Conservation (phyloP, 305 asterid genomes). For the Fraxinus xanthoxyloides region DNA sequence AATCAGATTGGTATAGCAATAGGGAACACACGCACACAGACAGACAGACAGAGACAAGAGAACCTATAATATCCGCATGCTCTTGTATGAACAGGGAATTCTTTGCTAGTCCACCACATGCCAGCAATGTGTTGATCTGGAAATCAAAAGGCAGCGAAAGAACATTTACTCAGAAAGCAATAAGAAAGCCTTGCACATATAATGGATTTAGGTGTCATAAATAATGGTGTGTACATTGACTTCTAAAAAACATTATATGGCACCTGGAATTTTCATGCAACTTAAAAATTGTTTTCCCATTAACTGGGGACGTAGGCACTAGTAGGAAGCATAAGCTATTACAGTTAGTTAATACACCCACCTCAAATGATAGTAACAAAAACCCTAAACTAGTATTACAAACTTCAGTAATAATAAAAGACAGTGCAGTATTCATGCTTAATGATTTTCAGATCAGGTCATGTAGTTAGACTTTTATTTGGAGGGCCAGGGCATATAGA, state of each 20-base stretch:
- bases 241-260: neutral
- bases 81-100: conserved; percentile 81
- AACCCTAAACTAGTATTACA: neutral
- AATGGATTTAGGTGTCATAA: conserved; percentile 5
- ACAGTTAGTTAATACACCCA: neutral
- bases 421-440: neutral
- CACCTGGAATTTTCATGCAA: neutral
- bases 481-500: neutral
- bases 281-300: neutral
- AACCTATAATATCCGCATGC: conserved; percentile 89
- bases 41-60: conserved; percentile 29
- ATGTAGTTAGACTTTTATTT: neutral
- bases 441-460: neutral
- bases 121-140: conserved; percentile 89
- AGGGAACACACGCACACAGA: neutral
- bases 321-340: conserved; percentile 8
- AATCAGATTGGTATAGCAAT: neutral
- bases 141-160: conserved; percentile 21
- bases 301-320: neutral
- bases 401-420: neutral
- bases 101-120: conserved; percentile 91
- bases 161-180: conserved; percentile 5
- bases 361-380: conserved; percentile 3
- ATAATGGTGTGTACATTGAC: conserved; percentile 1
- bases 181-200: neutral